Base-by-base conservation (phyloP, 257 asterid genomes). In the Thymus mandschuricus region DNA sequence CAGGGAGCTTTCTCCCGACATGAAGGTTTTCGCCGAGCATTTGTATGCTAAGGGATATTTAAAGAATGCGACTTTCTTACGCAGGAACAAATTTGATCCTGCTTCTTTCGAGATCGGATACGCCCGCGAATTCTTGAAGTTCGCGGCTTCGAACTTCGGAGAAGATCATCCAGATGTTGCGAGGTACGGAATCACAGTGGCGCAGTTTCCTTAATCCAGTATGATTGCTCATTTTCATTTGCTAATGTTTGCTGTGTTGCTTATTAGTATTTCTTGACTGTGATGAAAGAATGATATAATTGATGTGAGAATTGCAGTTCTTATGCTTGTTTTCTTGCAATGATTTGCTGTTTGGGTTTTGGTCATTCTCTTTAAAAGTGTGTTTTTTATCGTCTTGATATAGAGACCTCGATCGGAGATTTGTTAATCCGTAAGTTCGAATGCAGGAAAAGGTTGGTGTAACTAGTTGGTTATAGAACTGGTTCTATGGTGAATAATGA, bases 1-100 rank as follows among this genome's bases (percentile, higher is more conserved):
- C 81, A 85, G 77, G 59, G 80, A 76, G 76, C 90, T 93, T 65
- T 85, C 97, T 28, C n/a, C 87, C 52, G 92, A 93, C 70, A 82
- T 92, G 96, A 78, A 75, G 48, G 33, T 75, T 83, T 81, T 91
- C 40, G 82, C 72, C 33, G 65, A 44, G 30, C 89, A 83, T 76
- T 76, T 91, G 70, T 78, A 83, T 68, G 40, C 41, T 31, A 64
- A 78, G 40, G 97, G 94, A 8, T 86, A 93, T 75, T 85, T 87
- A n/a, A 77, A 78, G 61, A 70, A 61, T 62, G 83, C 91, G 5
- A 85, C 67, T 67, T 84, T 91, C 80, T 52, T 85, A 75, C 81
- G 71, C 5, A 66, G 55, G 10, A 66, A 79, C 48, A 76, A 64
- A 79, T 81, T 87, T 69, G 91, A 87, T 64, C 9, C 64, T 21